Evolutionary conservation across 768 basidiomycete species (phyloP).

Genomic region (Tulasnella sp.): DNA sequence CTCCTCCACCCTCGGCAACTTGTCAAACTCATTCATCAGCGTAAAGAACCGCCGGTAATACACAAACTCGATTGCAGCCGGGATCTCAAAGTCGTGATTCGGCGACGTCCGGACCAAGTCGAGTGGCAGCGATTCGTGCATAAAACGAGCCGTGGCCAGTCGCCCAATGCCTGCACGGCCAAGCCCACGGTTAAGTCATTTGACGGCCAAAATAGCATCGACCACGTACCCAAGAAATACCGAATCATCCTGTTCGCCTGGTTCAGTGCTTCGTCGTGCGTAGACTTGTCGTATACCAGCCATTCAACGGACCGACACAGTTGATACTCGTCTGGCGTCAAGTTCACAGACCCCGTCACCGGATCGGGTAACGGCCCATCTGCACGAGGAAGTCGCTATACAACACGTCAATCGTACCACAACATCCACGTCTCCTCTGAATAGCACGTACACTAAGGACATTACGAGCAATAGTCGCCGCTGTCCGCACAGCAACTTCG

Average conservation of each 20-base stretch:
- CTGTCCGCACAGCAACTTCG: conserved; percentile 66
- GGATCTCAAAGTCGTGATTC: conserved; percentile 4
- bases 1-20: conserved; percentile 8
- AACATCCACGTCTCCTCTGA: conserved; percentile 23
- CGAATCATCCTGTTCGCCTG: conserved; percentile 81
- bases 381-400: conserved; percentile 40
- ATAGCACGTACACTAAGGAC: conserved; percentile 38
- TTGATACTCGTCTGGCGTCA: conserved; percentile 46
- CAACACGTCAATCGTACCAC: conserved; percentile 11
- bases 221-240: conserved; percentile 71
- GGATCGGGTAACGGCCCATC: conserved; percentile 50
- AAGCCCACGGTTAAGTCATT: no score
- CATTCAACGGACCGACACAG: conserved; percentile 86
- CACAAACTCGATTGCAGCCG: conserved; percentile 37
- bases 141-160: background rate
- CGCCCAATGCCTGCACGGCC: background rate
- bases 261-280: conserved; percentile 64
- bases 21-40: conserved; percentile 37
- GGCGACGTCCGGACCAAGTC: background rate
- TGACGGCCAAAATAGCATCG: no score
- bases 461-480: conserved; percentile 35
- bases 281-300: conserved; percentile 67
- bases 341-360: conserved; percentile 40
- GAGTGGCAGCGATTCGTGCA: background rate
- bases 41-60: conserved; percentile 72